Percentiles rank a stretch among this genome's conserved stretches.
phyloP scores from a whole-genome alignment of 2,329 filamentous ascomycete species.

The Neurospora sp. region DNA sequence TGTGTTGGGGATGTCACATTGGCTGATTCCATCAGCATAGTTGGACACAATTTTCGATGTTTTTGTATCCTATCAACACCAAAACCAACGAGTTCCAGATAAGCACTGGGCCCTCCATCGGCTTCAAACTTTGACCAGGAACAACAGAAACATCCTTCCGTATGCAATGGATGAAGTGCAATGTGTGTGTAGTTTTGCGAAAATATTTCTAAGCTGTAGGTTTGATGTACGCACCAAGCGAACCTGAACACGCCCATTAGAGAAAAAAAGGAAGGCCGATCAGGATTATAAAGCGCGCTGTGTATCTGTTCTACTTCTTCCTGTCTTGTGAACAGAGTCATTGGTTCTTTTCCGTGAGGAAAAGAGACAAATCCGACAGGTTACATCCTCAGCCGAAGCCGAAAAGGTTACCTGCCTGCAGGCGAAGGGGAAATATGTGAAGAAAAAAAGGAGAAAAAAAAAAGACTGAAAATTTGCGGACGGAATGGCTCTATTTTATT shows the following conservation, averaged over 20 bases:
- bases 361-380: constrained; percentile 19
- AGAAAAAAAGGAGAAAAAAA: constrained; percentile 27
- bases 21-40: background rate
- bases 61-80: no score
- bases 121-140: no score
- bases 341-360: constrained; percentile 9
- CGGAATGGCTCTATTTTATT: background rate
- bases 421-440: constrained; percentile 40
- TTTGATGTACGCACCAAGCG: constrained; percentile 50
- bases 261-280: constrained; percentile 28
- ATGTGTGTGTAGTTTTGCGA: background rate
- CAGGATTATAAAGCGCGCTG: constrained; percentile 51
- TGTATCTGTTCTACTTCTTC: constrained; percentile 42
- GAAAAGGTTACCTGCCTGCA: constrained; percentile 20
- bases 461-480: constrained; percentile 9
- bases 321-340: constrained; percentile 35
- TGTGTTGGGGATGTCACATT: background rate
- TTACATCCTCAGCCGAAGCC: constrained; percentile 27
- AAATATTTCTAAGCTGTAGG: background rate
- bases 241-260: constrained; percentile 42
- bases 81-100: no score
- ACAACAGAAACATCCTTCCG: background rate
- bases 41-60: background rate
- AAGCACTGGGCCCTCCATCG: no score
- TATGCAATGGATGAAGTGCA: background rate